A percentile compares a stretch with the other conserved stretches of the same genome.
Evolutionary conservation across 306 rosid species (phyloP).

Genomic region (Erythrophleum fordii): DNA sequence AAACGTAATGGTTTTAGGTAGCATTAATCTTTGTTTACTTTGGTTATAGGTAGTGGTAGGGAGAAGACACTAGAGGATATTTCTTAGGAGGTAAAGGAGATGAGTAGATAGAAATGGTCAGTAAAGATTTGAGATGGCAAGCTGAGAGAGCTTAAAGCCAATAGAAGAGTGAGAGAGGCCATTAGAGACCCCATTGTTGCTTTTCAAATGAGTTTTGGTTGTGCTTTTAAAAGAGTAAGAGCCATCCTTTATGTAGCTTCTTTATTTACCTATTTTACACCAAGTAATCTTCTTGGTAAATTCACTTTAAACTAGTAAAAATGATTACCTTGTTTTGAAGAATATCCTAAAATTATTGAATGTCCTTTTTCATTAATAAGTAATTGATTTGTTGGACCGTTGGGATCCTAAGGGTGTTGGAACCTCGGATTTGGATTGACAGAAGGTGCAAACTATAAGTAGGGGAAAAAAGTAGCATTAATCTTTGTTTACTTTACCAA

Average conservation of each 20-base stretch:
- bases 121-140: slow-evolving; percentile 33
- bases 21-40: too few relatives aligned
- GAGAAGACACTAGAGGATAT: background rate
- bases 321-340: background rate
- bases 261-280: slow-evolving; percentile 36
- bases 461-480: slow-evolving; percentile 28
- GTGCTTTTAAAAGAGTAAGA: slow-evolving; percentile 4
- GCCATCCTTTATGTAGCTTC: slow-evolving; percentile 49
- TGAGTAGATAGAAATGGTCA: slow-evolving; percentile 46
- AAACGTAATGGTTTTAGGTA: too few relatives aligned
- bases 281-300: background rate
- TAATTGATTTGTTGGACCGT: background rate
- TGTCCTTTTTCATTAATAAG: background rate
- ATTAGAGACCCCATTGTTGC: slow-evolving; percentile 50
- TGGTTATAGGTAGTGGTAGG: background rate
- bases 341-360: background rate
- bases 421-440: slow-evolving; percentile 35
- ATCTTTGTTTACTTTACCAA: background rate
- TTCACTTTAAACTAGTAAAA: background rate
- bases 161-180: slow-evolving; percentile 50
- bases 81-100: slow-evolving; percentile 47
- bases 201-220: slow-evolving; percentile 34
- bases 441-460: slow-evolving; percentile 27
- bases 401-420: slow-evolving; percentile 9
- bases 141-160: slow-evolving; percentile 45